Conservation (phyloP, 768 basidiomycete species). For the Phanerochaete carnosa region DNA sequence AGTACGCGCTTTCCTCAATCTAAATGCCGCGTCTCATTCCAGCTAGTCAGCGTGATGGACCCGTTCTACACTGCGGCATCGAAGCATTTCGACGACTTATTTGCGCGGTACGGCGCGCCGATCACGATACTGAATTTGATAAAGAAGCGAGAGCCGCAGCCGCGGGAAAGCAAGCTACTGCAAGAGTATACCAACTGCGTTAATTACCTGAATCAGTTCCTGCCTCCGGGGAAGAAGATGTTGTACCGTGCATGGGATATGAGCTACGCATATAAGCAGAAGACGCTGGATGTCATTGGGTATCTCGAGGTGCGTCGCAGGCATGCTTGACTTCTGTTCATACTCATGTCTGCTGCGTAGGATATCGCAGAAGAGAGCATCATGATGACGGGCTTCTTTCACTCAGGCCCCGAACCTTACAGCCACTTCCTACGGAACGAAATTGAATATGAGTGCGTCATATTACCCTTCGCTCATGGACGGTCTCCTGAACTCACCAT, state of each 20-base stretch:
- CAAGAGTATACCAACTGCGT: constrained; percentile 93
- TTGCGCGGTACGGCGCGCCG: constrained; percentile 85
- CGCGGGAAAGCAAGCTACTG: constrained; percentile 86
- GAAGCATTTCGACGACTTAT: constrained; percentile 88
- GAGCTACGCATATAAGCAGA: constrained; percentile 94
- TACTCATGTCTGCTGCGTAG: constrained; percentile 44
- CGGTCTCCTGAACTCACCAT: neutral
- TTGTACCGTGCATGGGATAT: constrained; percentile 96
- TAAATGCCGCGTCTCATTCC: neutral
- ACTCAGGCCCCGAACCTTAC: constrained; percentile 85
- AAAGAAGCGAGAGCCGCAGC: constrained; percentile 75
- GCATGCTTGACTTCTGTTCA: neutral
- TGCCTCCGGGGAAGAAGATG: constrained; percentile 84
- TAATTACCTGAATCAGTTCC: constrained; percentile 89
- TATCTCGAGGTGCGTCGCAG: constrained; percentile 35
- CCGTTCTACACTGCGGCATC: constrained; percentile 94
- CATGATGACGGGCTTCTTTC: constrained; percentile 91
- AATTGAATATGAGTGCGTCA: constrained; percentile 36
- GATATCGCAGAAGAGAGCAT: constrained; percentile 94
- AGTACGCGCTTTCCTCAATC: constrained; percentile 50
- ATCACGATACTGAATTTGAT: constrained; percentile 93
- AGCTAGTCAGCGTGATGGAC: constrained; percentile 83
- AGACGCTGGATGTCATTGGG: constrained; percentile 93
- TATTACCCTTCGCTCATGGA: neutral
- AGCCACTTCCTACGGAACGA: constrained; percentile 57